Conservation (phyloP, 257 asterid species). For the Przewalskia tangutica region DNA sequence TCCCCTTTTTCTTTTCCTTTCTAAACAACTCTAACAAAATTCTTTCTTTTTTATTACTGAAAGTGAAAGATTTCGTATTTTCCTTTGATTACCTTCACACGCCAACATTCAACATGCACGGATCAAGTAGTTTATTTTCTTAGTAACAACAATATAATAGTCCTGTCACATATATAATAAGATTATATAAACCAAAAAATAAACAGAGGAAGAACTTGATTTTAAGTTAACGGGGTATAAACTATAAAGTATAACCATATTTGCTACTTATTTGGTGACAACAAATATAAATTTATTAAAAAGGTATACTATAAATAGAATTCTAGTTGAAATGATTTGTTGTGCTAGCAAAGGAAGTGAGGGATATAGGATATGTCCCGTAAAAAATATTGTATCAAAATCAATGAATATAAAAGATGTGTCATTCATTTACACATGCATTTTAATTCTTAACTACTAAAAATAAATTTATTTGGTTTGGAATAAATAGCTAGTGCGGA, state of each 20-base stretch:
- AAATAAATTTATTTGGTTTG: too few relatives aligned
- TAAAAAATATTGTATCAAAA: too few relatives aligned
- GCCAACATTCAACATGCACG: neutral
- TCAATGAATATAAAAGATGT: too few relatives aligned
- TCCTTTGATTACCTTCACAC: neutral
- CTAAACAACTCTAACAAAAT: neutral
- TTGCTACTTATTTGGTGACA: neutral
- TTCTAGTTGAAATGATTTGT: neutral
- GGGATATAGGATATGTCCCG: too few relatives aligned
- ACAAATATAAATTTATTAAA: neutral
- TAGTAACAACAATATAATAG: neutral
- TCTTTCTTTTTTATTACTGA: neutral
- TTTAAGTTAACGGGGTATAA: neutral
- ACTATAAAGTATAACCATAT: neutral
- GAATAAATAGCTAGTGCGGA: too few relatives aligned
- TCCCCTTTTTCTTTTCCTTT: conserved; percentile 14
- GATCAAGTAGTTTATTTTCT: too few relatives aligned
- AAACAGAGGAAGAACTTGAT: neutral
- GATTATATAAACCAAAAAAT: neutral
- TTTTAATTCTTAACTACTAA: too few relatives aligned
- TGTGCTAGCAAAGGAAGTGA: neutral
- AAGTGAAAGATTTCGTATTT: conserved; percentile 12
- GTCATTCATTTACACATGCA: too few relatives aligned
- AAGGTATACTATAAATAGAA: neutral
- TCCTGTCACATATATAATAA: neutral